These are phyloP conservation scores for Fusarium sterilihyphosum DNA, from an alignment of 2,329 filamentous ascomycete species.

Conservation along the genomic window DNA sequence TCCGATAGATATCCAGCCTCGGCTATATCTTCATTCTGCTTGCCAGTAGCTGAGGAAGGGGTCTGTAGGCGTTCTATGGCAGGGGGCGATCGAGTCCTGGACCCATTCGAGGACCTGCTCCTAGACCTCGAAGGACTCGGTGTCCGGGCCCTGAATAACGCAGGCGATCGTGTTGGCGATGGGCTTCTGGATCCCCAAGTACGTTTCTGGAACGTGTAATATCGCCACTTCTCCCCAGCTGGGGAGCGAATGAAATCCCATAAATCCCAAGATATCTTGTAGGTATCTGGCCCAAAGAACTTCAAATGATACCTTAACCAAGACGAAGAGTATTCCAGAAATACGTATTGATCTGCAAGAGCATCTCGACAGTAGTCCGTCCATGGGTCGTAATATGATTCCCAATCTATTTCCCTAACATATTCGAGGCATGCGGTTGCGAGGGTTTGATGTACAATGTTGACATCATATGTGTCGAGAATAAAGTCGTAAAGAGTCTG, in stretches of 20 bases:
- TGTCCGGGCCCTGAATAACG: background rate
- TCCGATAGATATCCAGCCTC: background rate
- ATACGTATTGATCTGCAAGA: background rate
- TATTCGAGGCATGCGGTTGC: slow-evolving; percentile 24
- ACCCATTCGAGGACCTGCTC: background rate
- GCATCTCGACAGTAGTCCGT: background rate
- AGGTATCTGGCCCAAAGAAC: slow-evolving; percentile 2
- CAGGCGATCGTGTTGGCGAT: background rate
- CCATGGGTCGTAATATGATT: background rate
- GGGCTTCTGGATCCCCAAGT: background rate
- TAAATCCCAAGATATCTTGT: slow-evolving; percentile 10
- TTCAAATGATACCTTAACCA: slow-evolving; percentile 30
- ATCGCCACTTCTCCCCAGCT: slow-evolving; percentile 19
- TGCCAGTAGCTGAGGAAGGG: too few relatives aligned
- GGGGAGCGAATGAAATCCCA: slow-evolving; percentile 34
- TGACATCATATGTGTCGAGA: slow-evolving; percentile 27
- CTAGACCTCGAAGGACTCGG: background rate
- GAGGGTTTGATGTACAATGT: slow-evolving; percentile 17
- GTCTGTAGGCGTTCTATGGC: background rate
- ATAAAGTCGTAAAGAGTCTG: slow-evolving; percentile 38
- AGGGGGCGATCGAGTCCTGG: background rate
- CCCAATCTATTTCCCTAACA: slow-evolving; percentile 18
- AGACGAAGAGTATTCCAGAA: slow-evolving; percentile 19
- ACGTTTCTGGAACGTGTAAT: background rate
- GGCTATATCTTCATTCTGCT: background rate